Base-by-base conservation (phyloP, 768 basidiomycete genomes). In the Lentinula guzmanii region DNA sequence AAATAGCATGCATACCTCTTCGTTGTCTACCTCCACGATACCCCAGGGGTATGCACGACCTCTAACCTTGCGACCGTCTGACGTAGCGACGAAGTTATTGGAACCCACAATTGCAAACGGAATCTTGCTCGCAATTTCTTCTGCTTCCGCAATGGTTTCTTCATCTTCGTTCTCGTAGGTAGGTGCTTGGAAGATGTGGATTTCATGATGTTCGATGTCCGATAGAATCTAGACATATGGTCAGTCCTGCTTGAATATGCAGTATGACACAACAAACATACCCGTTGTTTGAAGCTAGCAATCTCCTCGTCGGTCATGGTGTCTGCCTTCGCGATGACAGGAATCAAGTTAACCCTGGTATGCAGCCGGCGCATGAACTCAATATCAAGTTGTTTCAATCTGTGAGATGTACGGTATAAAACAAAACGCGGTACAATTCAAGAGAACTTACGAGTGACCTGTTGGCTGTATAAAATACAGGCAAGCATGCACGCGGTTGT, bases 391-490 rank as follows among this genome's bases (percentile, higher is more conserved):
- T 95, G 95, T 77, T 98, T 98, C 69, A 99, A 82, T 10, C 95
- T 98, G 66, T 39, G 37, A 6, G 28, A 50, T 6, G 33, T 15
- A 28, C 37, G 52, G 11, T n/a, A 41, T 52, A 39, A 60, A 53
- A 56, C 37, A 45, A 35, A 43, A 24, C 16, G 10, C 31, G 0
- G 37, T 28, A 24, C 50, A 43, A 35, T 54, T 18, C n/a, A 71
- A 52, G 31, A 52, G 37, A 37, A 77, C 93, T 78, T 73, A 97
- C 93, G 95, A 89, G 74, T 99, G 97, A 63, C 97, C 96, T 1
- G 96, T 98, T 39, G 97, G 94, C 71, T 98, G 95, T 66, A 99
- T 95, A 74, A 99, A 99, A 81, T 99, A 99, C 61, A 99, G 82
- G 75, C 97, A 98, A 15, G 97, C 97, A 72, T 99, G 97, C 45